A percentile compares a stretch with the other conserved stretches of the same genome.
Conservation (phyloP, 371 early-diverging fungal genomes). For the Mortierella sp. region DNA sequence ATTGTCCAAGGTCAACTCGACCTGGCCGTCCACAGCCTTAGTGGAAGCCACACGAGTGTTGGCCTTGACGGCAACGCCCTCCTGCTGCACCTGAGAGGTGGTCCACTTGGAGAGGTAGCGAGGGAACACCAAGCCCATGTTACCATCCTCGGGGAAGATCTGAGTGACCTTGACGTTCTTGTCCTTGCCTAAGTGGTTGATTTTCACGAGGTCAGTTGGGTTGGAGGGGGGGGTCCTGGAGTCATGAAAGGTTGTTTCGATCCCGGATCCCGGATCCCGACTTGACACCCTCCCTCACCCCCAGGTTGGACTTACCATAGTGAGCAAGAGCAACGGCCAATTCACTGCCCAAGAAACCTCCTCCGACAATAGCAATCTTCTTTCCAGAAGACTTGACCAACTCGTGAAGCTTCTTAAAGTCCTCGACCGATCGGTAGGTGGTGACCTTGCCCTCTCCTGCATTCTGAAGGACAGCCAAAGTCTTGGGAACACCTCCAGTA, state of each 20-base stretch:
- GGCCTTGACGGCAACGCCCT: slow-evolving; percentile 71
- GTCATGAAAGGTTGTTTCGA: no score
- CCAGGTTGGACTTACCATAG: slow-evolving; percentile 48
- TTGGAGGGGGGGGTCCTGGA: no score
- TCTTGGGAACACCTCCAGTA: slow-evolving; percentile 78
- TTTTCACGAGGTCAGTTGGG: background rate
- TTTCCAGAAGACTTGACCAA: slow-evolving; percentile 59
- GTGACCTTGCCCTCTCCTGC: slow-evolving; percentile 58
- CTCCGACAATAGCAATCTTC: slow-evolving; percentile 76
- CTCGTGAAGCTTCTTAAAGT: slow-evolving; percentile 65
- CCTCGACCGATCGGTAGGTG: slow-evolving; percentile 74
- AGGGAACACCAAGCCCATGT: slow-evolving; percentile 81
- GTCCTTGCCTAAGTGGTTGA: slow-evolving; percentile 53
- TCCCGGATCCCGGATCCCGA: no score
- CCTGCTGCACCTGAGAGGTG: slow-evolving; percentile 66
- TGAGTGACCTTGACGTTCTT: slow-evolving; percentile 72
- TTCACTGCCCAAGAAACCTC: slow-evolving; percentile 84
- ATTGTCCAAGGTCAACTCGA: slow-evolving; percentile 60
- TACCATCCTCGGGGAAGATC: slow-evolving; percentile 79
- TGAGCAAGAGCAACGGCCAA: slow-evolving; percentile 75
- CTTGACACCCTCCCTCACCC: no score
- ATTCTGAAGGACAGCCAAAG: slow-evolving; percentile 56
- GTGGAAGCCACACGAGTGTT: slow-evolving; percentile 60
- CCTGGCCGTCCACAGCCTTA: slow-evolving; percentile 58
- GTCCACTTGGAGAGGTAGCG: slow-evolving; percentile 79